Conservation (phyloP, 148 eudicot genomes). For the Simmondsia chinensis region DNA sequence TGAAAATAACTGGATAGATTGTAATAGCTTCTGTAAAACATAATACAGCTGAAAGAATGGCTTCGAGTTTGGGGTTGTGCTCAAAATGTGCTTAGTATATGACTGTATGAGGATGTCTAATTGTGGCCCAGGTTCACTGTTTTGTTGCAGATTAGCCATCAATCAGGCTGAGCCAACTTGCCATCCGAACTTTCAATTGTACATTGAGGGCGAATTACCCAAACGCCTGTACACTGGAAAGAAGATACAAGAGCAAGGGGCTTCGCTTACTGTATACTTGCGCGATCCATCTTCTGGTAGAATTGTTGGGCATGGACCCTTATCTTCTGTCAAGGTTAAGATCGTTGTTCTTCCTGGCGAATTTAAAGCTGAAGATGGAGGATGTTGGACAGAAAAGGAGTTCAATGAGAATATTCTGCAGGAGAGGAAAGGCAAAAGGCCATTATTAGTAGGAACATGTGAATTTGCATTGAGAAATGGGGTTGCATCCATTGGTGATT, state of each 20-base stretch:
- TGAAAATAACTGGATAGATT: too few species aligned
- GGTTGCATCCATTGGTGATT: slow-evolving; percentile 20
- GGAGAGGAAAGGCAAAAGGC: slow-evolving; percentile 31
- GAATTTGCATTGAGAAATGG: slow-evolving; percentile 23
- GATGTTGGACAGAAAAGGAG: slow-evolving; percentile 31
- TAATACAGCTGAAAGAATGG: too few species aligned
- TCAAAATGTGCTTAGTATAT: too few species aligned
- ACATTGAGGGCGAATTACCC: slow-evolving; percentile 13
- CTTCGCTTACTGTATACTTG: too few species aligned
- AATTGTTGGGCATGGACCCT: too few species aligned
- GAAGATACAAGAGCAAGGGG: slow-evolving; percentile 17
- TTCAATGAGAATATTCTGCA: slow-evolving; percentile 25
- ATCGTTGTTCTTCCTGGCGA: slow-evolving; percentile 45
- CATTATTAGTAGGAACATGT: slow-evolving; percentile 35
- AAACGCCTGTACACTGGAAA: slow-evolving; percentile 17
- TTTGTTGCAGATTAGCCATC: too few species aligned
- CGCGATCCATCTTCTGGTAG: too few species aligned
- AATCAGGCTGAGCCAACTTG: not conserved
- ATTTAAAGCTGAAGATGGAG: slow-evolving; percentile 31
- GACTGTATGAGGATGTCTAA: too few species aligned
- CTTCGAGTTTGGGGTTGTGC: too few species aligned
- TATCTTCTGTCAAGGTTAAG: slow-evolving; percentile 24
- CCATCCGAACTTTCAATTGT: slow-evolving; percentile 8
- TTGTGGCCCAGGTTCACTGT: too few species aligned
- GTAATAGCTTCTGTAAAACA: too few species aligned